Percentiles rank a stretch among this genome's conserved stretches.
phyloP scores from a whole-genome alignment of 768 basidiomycete species.

The Xerocomellus amylosporus region DNA sequence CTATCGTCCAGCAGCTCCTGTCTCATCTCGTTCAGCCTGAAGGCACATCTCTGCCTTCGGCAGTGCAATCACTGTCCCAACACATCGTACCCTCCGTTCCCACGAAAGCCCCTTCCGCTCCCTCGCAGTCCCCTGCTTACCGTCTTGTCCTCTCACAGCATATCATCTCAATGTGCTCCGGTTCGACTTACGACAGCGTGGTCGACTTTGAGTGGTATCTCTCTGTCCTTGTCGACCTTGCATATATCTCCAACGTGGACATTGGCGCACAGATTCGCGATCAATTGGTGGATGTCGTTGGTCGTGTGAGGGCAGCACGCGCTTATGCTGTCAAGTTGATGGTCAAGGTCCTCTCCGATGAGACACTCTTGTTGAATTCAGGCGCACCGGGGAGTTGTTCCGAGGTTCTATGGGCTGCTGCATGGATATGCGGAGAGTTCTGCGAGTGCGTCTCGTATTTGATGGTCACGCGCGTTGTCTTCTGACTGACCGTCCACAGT shows the following conservation, averaged over 20 bases:
- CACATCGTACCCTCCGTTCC: slow-evolving; percentile 46
- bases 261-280: slow-evolving; percentile 77
- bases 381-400: slow-evolving; percentile 71
- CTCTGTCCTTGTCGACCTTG: slow-evolving; percentile 88
- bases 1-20: slow-evolving; percentile 86
- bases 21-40: slow-evolving; percentile 75
- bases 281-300: slow-evolving; percentile 83
- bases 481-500: slow-evolving; percentile 37
- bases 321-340: slow-evolving; percentile 81
- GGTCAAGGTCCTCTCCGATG: slow-evolving; percentile 78
- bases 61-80: slow-evolving; percentile 51
- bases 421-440: slow-evolving; percentile 96
- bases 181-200: slow-evolving; percentile 81
- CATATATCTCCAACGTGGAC: slow-evolving; percentile 80
- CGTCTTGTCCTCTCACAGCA: slow-evolving; percentile 77
- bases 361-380: slow-evolving; percentile 65
- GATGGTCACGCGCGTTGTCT: background rate
- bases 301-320: slow-evolving; percentile 73
- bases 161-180: slow-evolving; percentile 84
- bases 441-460: slow-evolving; percentile 58
- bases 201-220: slow-evolving; percentile 97
- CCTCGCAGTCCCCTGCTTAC: slow-evolving; percentile 79
- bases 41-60: slow-evolving; percentile 52
- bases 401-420: slow-evolving; percentile 89
- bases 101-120: slow-evolving; percentile 40